phyloP scores from a whole-genome alignment of 176 grass and related monocot genomes.

The Coix lacrymajobi region DNA sequence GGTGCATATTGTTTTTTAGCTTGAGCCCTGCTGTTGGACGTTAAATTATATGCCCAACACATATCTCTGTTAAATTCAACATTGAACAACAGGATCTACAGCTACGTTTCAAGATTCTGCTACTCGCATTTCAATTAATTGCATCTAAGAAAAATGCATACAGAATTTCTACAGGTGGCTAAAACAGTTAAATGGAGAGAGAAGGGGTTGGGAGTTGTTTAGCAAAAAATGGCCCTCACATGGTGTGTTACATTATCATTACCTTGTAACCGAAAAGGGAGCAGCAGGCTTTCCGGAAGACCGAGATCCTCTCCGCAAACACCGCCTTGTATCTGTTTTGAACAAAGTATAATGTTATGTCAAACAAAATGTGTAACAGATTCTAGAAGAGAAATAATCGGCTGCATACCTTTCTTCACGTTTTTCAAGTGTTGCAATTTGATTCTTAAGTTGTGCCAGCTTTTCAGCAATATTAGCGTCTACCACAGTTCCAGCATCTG shows the following conservation, averaged over 20 bases:
- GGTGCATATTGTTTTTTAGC: background rate
- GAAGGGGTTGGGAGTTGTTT: background rate
- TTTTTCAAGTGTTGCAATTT: constrained; percentile 95
- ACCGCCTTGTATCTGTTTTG: constrained; percentile 89
- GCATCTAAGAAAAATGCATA: background rate
- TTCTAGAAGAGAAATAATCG: constrained; percentile 1
- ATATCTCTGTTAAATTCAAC: background rate
- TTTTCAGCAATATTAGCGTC: constrained; percentile 85
- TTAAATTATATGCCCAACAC: background rate
- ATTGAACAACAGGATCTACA: background rate
- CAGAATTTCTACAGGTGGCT: background rate
- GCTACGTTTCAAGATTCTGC: background rate
- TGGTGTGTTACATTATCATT: constrained; percentile 11
- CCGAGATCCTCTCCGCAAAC: constrained; percentile 91
- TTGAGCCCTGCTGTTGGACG: background rate
- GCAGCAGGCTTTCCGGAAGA: constrained; percentile 93
- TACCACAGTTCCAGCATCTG: constrained; percentile 58
- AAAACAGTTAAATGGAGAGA: background rate
- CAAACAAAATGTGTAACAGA: constrained; percentile 24
- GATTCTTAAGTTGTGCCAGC: constrained; percentile 83
- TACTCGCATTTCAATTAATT: background rate
- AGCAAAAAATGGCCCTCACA: background rate
- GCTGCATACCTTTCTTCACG: constrained; percentile 85
- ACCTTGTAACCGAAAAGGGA: constrained; percentile 98
- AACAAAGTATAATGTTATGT: constrained; percentile 21